phyloP scores from a whole-genome alignment of 306 rosid species.

The Sophora flavescens region DNA sequence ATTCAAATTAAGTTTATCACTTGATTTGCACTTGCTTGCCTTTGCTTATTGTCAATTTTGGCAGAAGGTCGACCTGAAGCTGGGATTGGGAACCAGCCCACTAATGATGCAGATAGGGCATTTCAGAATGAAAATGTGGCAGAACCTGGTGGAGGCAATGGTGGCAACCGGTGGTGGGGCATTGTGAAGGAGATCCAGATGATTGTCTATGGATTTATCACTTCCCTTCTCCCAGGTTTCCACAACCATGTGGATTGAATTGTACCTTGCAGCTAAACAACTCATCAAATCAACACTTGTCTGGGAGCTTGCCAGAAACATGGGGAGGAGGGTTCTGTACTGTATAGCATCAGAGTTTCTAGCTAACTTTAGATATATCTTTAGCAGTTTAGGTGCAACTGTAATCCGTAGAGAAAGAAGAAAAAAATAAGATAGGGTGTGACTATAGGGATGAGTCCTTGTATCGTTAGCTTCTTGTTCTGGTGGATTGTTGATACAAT shows the following conservation, averaged over 20 bases:
- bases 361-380: conserved; percentile 16
- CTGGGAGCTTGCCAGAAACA: conserved; percentile 1
- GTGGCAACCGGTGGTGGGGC: conserved; percentile 73
- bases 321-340: background rate
- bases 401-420: background rate
- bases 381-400: conserved; percentile 4
- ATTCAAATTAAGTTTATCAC: background rate
- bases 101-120: conserved; percentile 47
- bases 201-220: conserved; percentile 80
- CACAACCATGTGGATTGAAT: conserved; percentile 66
- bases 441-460: background rate
- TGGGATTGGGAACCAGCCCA: conserved; percentile 53
- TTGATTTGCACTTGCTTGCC: background rate
- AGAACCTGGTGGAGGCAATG: conserved; percentile 58
- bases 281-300: background rate
- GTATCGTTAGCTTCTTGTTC: background rate
- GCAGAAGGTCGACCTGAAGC: conserved; percentile 62
- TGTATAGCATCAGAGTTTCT: conserved; percentile 2
- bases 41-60: conserved; percentile 34
- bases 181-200: conserved; percentile 74
- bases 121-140: conserved; percentile 61
- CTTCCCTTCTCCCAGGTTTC: conserved; percentile 79
- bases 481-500: conserved; percentile 29
- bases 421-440: too few species aligned
- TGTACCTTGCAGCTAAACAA: conserved; percentile 5